Evolutionary conservation across 2,329 filamentous ascomycete genomes (phyloP), one percentile per base, ranked within the genome.

Genomic region (Fusarium beomiforme): DNA sequence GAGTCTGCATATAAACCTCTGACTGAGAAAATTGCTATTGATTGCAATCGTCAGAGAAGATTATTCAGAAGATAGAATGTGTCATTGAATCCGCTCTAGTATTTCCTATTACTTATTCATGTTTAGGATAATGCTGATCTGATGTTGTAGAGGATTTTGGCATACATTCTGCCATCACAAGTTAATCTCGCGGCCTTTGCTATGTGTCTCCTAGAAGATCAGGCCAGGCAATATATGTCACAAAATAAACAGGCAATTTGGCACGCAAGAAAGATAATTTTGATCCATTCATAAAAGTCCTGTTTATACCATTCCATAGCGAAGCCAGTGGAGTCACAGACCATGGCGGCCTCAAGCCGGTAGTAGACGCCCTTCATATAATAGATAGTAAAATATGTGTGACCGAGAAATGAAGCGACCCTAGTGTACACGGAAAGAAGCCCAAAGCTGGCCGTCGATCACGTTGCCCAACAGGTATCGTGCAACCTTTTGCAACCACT

Each of bases 311-410:
- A 23, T 51, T 51, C 31, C 31, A 23, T 36, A 37, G 31, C 21
- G 37, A 51, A 51, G 31, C 43, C 46, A 36, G 12, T 34, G n/a
- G n/a, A n/a, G n/a, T 33, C 31, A 14, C 42, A 34, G 31, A 37
- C 29, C 19, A 24, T 26, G 34, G 21, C 16, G 21, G 37, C 17
- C 10, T 23, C 19, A 36, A 44, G 33, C 50, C 23, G 37, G 33
- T n/a, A 53, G 53, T 24, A 64, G 62, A 37, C 16, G 14, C n/a
- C 19, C 41, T 23, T 59, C 23, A 44, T 61, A 36, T 57, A 57
- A 57, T 53, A 34, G n/a, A 69, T 49, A 70, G 69, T 65, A 69
- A 65, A 44, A 59, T 17, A 33, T 39, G n/a, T 44, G 49, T 59
- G 58, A 56, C 54, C 47, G 47, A 49, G 54, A 51, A 59, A 39